These are phyloP conservation scores for Globisporangium cylindrosporum DNA, from an alignment of 352 stramenopile genomes.

Conservation along the genomic window DNA sequence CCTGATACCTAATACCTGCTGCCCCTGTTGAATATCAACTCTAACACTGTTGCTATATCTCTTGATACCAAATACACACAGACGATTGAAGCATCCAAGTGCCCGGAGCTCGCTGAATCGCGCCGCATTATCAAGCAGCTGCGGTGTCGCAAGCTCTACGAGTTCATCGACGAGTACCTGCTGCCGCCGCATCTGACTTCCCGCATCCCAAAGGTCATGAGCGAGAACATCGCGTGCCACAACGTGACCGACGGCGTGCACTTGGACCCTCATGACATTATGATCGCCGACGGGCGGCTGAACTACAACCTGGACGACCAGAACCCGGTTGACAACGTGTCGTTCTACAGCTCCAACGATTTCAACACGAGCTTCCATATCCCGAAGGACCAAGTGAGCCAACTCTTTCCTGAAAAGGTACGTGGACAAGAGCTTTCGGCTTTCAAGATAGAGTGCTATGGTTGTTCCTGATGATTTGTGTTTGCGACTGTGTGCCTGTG, in stretches of 20 bases:
- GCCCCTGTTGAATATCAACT: not conserved
- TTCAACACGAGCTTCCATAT: conserved; percentile 69
- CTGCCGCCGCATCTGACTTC: conserved; percentile 53
- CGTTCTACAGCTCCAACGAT: conserved; percentile 79
- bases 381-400: conserved; percentile 73
- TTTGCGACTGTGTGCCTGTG: not conserved
- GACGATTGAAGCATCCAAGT: conserved; percentile 79
- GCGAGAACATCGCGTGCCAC: conserved; percentile 57
- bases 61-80: conserved; percentile 1
- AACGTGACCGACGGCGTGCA: conserved; percentile 37
- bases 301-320: conserved; percentile 85
- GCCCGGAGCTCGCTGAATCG: conserved; percentile 38
- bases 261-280: conserved; percentile 71
- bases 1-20: not conserved
- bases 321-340: conserved; percentile 82
- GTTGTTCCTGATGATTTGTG: not conserved
- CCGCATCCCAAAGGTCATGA: conserved; percentile 47
- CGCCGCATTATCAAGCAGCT: conserved; percentile 70
- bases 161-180: conserved; percentile 84
- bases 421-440: not conserved
- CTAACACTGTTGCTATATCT: not conserved
- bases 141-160: conserved; percentile 73
- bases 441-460: not conserved
- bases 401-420: conserved; percentile 83
- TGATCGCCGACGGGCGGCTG: conserved; percentile 70